These are phyloP conservation scores for Suhomyces taliae DNA, from an alignment of 1,139 yeast genomes.

Conservation along the genomic window DNA sequence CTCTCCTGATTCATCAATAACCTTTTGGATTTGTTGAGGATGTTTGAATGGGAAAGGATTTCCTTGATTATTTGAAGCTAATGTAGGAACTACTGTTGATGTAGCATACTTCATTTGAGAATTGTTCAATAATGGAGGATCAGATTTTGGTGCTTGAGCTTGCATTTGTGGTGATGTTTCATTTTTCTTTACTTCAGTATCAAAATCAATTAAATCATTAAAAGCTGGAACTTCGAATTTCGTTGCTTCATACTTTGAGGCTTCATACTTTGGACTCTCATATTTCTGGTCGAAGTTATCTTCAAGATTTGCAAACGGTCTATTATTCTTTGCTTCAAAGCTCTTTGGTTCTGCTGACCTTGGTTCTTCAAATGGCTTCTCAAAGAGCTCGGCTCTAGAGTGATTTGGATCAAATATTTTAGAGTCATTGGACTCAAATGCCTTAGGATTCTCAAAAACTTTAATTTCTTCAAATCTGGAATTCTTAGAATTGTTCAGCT, in stretches of 20 bases:
- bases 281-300: background rate
- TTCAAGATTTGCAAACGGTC: background rate
- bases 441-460: background rate
- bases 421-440: background rate
- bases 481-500: background rate
- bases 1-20: constrained; percentile 1
- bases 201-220: background rate
- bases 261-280: background rate
- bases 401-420: background rate
- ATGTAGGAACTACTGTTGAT: constrained; percentile 2
- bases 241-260: background rate
- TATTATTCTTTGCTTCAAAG: background rate
- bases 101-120: constrained; percentile 1
- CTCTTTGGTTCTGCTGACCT: background rate
- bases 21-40: constrained; percentile 2
- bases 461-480: background rate
- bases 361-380: background rate
- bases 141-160: background rate
- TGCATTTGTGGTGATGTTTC: background rate
- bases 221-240: background rate
- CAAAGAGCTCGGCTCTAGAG: background rate
- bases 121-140: background rate
- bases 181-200: background rate
- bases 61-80: background rate
- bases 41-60: constrained; percentile 9